A percentile compares a stretch with the other conserved stretches of the same genome.
phyloP scores from a whole-genome alignment of 257 asterid genomes.

The Pogostemon cablin region DNA sequence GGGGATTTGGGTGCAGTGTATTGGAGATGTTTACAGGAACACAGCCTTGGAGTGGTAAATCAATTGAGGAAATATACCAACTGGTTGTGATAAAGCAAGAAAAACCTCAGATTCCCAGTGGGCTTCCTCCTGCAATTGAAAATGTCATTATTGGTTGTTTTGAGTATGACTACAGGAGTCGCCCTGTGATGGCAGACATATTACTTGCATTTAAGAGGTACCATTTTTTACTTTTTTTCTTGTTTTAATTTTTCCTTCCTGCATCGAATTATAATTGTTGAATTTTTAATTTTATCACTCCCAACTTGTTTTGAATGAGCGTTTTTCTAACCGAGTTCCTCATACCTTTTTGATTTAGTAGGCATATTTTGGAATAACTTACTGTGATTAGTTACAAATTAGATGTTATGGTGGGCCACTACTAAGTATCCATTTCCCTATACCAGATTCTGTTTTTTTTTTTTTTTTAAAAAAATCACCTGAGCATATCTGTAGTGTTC shows the following conservation, averaged over 20 bases:
- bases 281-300: not conserved
- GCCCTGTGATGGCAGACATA: slow-evolving; percentile 85
- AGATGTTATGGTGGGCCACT: not conserved
- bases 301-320: not conserved
- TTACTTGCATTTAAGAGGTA: slow-evolving; percentile 82
- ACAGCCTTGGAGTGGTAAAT: slow-evolving; percentile 89
- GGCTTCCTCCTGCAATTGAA: slow-evolving; percentile 87
- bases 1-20: slow-evolving; percentile 94
- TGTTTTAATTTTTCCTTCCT: not conserved
- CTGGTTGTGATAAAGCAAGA: slow-evolving; percentile 74
- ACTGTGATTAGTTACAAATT: not conserved
- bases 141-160: slow-evolving; percentile 81
- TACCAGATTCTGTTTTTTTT: too few relatives aligned
- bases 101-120: slow-evolving; percentile 69
- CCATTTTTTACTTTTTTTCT: not conserved
- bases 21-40: slow-evolving; percentile 86
- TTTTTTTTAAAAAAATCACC: too few relatives aligned
- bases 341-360: not conserved
- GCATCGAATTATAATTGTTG: not conserved
- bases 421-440: too few relatives aligned
- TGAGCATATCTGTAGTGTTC: not conserved
- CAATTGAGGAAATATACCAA: slow-evolving; percentile 65
- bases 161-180: slow-evolving; percentile 80
- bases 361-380: slow-evolving; percentile 7
- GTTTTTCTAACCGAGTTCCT: not conserved